Evolutionary conservation across 306 rosid genomes (phyloP), one percentile per base, ranked within the genome.

Genomic region (Senna tora): DNA sequence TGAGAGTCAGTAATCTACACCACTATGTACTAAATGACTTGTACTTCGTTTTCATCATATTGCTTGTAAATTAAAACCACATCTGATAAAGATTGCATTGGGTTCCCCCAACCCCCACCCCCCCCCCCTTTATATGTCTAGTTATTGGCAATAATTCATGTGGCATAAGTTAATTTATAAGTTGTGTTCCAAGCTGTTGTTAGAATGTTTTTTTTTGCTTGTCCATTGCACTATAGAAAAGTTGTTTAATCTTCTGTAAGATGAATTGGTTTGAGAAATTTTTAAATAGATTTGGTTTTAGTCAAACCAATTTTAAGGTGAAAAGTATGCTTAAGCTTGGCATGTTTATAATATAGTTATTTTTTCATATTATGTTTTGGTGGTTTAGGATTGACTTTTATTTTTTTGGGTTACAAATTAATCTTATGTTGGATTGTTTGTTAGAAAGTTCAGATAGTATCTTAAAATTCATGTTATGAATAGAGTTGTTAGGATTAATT

Each of bases 11-110:
- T 54, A 69, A 61, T 46, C 67, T 21, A 14, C 52, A 64, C 71
- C 52, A n/a, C n/a, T 14, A 41, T 3, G 46, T 41, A 41, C 46
- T 41, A 41, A 41, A 41, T 41, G 15, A 42, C 65, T 58, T 32
- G 39, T 51, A 60, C 65, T 72, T 41, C 30, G 71, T 59, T 76
- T 72, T 67, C 62, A 66, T 21, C 25, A 62, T 67, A 57, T 43
- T 71, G 67, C 69, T 62, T 83, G 81, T 79, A 72, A 76, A 72
- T 65, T 57, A 28, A 20, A 53, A 66, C 61, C 25, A 16, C 10
- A 55, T 33, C 46, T 65, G 64, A 53, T 59, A 68, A 61, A 55
- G 34, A 15, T 36, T 42, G 58, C 53, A 50, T 53, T 47, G 62
- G 52, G 47, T 75, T 15, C 50, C 71, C 57, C 30, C 30, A 25